Evolutionary conservation across 2,329 filamentous ascomycete genomes (phyloP), one percentile per base, ranked within the genome.

Genomic region (Colletotrichum sp.): DNA sequence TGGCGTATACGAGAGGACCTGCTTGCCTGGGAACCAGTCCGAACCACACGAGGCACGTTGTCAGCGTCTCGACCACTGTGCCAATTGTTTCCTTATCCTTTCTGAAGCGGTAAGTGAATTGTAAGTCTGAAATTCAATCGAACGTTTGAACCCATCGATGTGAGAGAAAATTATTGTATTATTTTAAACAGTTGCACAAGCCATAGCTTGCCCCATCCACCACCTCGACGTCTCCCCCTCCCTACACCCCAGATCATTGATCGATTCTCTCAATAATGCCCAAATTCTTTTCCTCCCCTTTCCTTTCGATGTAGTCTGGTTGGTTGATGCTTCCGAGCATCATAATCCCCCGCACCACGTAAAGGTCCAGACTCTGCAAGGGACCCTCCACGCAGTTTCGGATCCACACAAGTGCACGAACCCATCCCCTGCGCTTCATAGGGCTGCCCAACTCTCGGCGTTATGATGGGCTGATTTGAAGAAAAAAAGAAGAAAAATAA

Each of bases 391-490:
- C 73, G 68, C 75, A 77, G 39, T 77, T 77, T 77, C 75, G 65
- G 60, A 30, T 39, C 60, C 68, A 44, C 28, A 44, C 39, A 66
- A 70, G 7, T 19, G 30, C 25, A 55, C 61, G 32, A 44, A 25
- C 30, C 65, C 61, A 67, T 75, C 74, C 79, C 76, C 72, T 72
- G 77, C 75, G 79, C 71, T 79, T 81, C 80, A 80, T 67, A 55
- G 75, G 80, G 78, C 67, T 83, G 81, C 80, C 81, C 82, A 79
- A 83, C 81, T 79, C 81, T 83, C 82, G 82, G 82, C 82, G 78
- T 83, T 83, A 77, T 78, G 82, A 83, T 80, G 82, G 81, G 80
- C 82, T 81, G 76, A 48, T 27, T 74, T 75, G 30, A 60, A 78
- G 71, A 70, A 77, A 77, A 66, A 66, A 65, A 68, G 70, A 64